Percentiles rank a stretch among this genome's conserved stretches.
Evolutionary conservation across 1,139 yeast genomes (phyloP).

Genomic region (Pneumocystis oryctolagi): DNA sequence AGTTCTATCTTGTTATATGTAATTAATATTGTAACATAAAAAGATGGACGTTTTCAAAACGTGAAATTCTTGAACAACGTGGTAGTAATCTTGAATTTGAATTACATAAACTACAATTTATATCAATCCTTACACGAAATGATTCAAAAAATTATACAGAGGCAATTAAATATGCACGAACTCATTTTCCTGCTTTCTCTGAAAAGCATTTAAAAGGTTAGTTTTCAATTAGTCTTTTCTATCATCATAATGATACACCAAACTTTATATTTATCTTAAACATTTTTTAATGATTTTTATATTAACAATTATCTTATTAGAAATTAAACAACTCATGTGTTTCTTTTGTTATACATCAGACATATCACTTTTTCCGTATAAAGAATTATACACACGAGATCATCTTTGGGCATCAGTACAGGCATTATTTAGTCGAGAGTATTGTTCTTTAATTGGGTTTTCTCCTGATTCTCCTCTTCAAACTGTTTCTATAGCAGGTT

Average conservation of each 20-base stretch:
- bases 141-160: slow-evolving; percentile 13
- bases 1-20: slow-evolving; percentile 21
- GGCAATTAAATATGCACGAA: slow-evolving; percentile 45
- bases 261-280: not conserved
- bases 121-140: slow-evolving; percentile 20
- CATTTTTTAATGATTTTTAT: not conserved
- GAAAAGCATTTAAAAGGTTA: slow-evolving; percentile 6
- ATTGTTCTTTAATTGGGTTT: slow-evolving; percentile 46
- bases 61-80: slow-evolving; percentile 19
- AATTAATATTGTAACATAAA: not conserved
- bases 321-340: slow-evolving; percentile 42
- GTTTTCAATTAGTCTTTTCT: not conserved
- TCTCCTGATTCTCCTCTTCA: slow-evolving; percentile 60
- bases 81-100: slow-evolving; percentile 42
- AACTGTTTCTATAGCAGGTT: slow-evolving; percentile 54
- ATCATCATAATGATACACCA: not conserved
- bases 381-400: slow-evolving; percentile 19
- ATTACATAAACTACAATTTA: slow-evolving; percentile 47
- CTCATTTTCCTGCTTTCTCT: slow-evolving; percentile 36
- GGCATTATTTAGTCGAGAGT: slow-evolving; percentile 48
- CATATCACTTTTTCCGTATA: slow-evolving; percentile 32
- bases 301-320: slow-evolving; percentile 26
- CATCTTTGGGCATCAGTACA: slow-evolving; percentile 32
- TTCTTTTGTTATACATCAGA: slow-evolving; percentile 30
- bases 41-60: slow-evolving; percentile 16